Conservation (phyloP, 2,329 filamentous ascomycete genomes). For the Geoglossum cookeanum region DNA sequence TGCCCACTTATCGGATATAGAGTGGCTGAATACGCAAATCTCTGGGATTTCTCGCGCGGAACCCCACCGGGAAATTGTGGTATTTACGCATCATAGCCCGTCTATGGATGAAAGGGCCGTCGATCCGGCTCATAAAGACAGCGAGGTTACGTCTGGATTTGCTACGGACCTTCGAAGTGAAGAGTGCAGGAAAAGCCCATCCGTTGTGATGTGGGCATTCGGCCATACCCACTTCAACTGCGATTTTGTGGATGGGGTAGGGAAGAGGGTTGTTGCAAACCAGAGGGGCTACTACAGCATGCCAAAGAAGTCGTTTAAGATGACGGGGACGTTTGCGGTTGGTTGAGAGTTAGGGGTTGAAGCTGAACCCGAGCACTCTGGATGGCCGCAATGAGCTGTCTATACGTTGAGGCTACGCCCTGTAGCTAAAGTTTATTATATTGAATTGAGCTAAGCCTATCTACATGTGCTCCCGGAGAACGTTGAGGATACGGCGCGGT, state of each 20-base stretch:
- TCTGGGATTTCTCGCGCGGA: background rate
- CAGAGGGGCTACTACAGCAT: conserved; percentile 21
- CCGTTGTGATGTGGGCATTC: conserved; percentile 28
- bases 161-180: conserved; percentile 22
- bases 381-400: no score
- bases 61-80: conserved; percentile 5
- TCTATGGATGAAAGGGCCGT: conserved; percentile 11
- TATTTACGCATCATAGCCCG: conserved; percentile 14
- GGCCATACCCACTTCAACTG: conserved; percentile 32
- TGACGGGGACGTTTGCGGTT: no score
- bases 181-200: conserved; percentile 18
- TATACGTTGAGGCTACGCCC: no score
- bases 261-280: conserved; percentile 21
- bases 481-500: no score
- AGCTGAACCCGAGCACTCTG: no score
- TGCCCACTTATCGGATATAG: conserved; percentile 11
- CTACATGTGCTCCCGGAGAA: no score
- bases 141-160: conserved; percentile 18
- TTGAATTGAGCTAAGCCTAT: no score
- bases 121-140: conserved; percentile 12
- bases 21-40: conserved; percentile 15
- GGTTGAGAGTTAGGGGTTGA: no score
- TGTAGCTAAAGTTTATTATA: no score
- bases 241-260: conserved; percentile 18
- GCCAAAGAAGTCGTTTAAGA: no score